Evolutionary conservation across 768 basidiomycete species (phyloP).

Genomic region (Termitomyces eurrhizus): DNA sequence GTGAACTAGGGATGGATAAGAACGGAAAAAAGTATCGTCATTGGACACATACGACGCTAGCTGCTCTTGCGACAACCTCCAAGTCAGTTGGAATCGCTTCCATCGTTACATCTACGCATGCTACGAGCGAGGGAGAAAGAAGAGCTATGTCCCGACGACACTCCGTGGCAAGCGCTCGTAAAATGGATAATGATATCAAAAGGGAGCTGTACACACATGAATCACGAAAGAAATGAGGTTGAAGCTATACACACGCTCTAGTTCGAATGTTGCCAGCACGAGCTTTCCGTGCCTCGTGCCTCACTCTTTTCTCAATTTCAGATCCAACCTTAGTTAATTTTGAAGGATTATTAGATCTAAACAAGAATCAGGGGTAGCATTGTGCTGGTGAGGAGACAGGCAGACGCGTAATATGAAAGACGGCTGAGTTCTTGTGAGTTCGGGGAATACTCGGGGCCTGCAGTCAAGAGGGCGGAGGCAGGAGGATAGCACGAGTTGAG

Average conservation of each 20-base stretch:
- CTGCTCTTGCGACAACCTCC: slow-evolving; percentile 73
- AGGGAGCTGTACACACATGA: slow-evolving; percentile 48
- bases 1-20: slow-evolving; percentile 56
- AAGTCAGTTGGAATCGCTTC: slow-evolving; percentile 57
- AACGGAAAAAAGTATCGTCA: neutral
- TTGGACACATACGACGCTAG: slow-evolving; percentile 63
- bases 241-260: slow-evolving; percentile 59
- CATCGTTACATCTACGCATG: slow-evolving; percentile 58
- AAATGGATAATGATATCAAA: slow-evolving; percentile 78
- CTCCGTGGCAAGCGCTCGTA: slow-evolving; percentile 80
- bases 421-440: slow-evolving; percentile 84
- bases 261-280: slow-evolving; percentile 71
- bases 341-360: slow-evolving; percentile 68
- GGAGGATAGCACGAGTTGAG: slow-evolving; percentile 87
- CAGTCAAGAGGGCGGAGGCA: slow-evolving; percentile 63
- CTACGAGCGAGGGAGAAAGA: slow-evolving; percentile 64
- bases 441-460: slow-evolving; percentile 75
- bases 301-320: slow-evolving; percentile 75
- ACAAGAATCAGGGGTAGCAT: neutral
- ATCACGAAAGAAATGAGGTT: slow-evolving; percentile 4
- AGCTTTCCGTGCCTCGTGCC: slow-evolving; percentile 61
- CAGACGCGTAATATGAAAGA: slow-evolving; percentile 77
- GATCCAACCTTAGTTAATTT: slow-evolving; percentile 74
- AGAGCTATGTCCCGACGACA: slow-evolving; percentile 81
- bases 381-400: slow-evolving; percentile 2